These are phyloP conservation scores for Abrus precatorius DNA, from an alignment of 306 rosid species.

Conservation along the genomic window DNA sequence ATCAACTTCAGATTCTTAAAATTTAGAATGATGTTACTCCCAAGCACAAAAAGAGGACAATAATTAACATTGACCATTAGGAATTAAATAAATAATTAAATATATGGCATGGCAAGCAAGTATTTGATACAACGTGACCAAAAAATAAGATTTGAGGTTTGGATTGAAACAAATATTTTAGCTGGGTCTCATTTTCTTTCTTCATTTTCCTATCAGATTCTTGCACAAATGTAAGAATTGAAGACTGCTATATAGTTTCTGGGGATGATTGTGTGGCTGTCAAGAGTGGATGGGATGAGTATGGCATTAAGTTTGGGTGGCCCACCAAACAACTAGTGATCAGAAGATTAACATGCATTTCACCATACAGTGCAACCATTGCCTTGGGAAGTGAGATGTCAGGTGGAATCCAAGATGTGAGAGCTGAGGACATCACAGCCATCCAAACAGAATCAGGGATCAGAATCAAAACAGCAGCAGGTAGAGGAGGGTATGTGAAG, in stretches of 20 bases:
- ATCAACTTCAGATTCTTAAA: not conserved
- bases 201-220: slow-evolving; percentile 60
- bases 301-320: slow-evolving; percentile 77
- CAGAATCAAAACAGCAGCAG: slow-evolving; percentile 80
- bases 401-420: slow-evolving; percentile 79
- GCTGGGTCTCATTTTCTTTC: not conserved
- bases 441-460: slow-evolving; percentile 75
- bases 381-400: slow-evolving; percentile 95
- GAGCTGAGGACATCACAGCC: slow-evolving; percentile 79
- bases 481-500: slow-evolving; percentile 87
- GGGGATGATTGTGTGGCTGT: slow-evolving; percentile 92
- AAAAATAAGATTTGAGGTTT: not conserved
- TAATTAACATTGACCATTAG: not conserved
- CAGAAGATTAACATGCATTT: slow-evolving; percentile 78
- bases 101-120: not conserved
- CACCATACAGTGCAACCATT: slow-evolving; percentile 84
- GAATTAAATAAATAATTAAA: not conserved
- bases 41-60: no score
- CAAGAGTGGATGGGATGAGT: slow-evolving; percentile 94
- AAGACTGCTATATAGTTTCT: slow-evolving; percentile 87
- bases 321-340: slow-evolving; percentile 79
- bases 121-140: slow-evolving; percentile 25
- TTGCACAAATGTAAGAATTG: slow-evolving; percentile 79
- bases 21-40: not conserved
- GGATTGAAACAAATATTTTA: slow-evolving; percentile 13